Base-by-base conservation (phyloP, 441 rosid species). In the Breynia disticha region DNA sequence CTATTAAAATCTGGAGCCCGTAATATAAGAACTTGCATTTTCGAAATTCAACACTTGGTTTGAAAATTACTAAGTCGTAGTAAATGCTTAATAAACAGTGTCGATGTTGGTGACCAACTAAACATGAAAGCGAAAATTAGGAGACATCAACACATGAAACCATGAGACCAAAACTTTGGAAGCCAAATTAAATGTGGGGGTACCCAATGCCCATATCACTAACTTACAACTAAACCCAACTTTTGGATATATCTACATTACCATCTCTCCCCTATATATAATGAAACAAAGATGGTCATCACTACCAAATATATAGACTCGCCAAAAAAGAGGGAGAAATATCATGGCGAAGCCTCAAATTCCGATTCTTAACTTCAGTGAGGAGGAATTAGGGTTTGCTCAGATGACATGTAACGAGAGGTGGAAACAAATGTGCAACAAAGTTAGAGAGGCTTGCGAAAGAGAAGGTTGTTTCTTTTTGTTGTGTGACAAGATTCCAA, bases 391-490 rank as follows among this genome's bases (percentile, higher is more conserved):
- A 3, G 8, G 35, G 35, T 28, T 28, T 28, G 35, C 35, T 28
- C 35, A 41, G 15, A 11, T 41, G 15, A 4, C 15, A 41, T 15
- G n/a, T 41, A 53, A 21, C 20, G 63, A 59, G 43, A 46, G 28
- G 11, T 50, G 76, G 70, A 64, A 37, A 28, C 50, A 48, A 46
- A 7, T 72, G 37, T 61, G 77, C 42, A 47, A 16, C 0, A 14
- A 55, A 61, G 78, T 75, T 0, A 65, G 79, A 54, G 74, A 75
- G 49, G 79, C 76, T 21, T 51, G 70, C 19, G 82, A 78, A 66
- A 46, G 16, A 0, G 59, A 72, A 12, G 82, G 82, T 16, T 75
- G 64, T 60, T 78, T 78, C 60, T 43, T 72, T 11, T 11, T 67
- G 13, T 46, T 8, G 19, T 59, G 55, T 18, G 52, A 67, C 14